Base-by-base conservation (phyloP, 2,329 filamentous ascomycete species). In the Colletotrichum aenigma region DNA sequence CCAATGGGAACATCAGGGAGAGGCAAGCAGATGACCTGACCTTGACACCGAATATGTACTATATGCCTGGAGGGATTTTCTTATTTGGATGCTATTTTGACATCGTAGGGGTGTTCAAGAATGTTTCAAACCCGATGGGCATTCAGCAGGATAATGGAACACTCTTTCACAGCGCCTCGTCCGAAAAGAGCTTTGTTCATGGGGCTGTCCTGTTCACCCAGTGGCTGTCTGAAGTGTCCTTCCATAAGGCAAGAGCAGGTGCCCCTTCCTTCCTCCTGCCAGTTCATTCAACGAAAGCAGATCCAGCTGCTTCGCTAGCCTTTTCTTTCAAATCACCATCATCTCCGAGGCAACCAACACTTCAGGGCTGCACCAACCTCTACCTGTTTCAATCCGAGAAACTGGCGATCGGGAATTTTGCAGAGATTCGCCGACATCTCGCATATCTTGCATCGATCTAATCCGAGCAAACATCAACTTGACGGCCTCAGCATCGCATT, bases 381-480 rank as follows among this genome's bases (percentile, higher is more conserved):
- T 48, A 48, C 18, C 38, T 48, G 38, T 12, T 3, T n/a, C 38
- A 48, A 1, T n/a, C 18, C 38, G 38, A n/a, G 38, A 48, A 6
- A n/a, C 12, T n/a, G 18, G 12, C 0, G 13, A 10, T 1, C 9
- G 18, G 38, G 1, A 1, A 48, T 48, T n/a, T 48, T 4, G 38
- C 38, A 15, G 13, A 48, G 18, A 48, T 12, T 43, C 18, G 38
- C 9, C 38, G 1, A n/a, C 3, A 48, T 48, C 0, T 2, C 38
- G 38, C 5, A 43, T 6, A n/a, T n/a, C 38, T 48, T n/a, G n/a
- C 38, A 48, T 48, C 18, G 0, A 43, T 43, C 38, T 18, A 1
- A n/a, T n/a, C 1, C 38, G 38, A 43, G 38, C 38, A 8, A 3
- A 43, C 34, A 6, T 36, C 34, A 1, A 36, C 13, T 3, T 7